Conservation (phyloP, 2,329 filamentous ascomycete genomes). For the Ilyonectria sp. region DNA sequence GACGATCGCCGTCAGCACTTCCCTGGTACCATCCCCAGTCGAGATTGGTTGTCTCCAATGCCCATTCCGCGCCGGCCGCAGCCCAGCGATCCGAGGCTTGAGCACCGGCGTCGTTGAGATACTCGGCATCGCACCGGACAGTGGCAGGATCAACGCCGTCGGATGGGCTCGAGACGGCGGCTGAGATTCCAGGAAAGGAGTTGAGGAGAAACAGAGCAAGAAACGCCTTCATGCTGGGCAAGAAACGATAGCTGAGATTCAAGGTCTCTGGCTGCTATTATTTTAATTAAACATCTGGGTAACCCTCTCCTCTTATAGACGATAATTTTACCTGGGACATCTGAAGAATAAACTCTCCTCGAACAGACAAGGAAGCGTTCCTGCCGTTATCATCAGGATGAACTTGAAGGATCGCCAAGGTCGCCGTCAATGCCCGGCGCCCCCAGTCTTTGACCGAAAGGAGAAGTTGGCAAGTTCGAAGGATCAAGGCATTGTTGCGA, state of each 20-base stretch:
- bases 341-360: background rate
- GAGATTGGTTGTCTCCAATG: background rate
- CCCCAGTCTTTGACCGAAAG: background rate
- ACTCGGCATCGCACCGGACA: background rate
- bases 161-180: background rate
- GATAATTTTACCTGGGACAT: background rate
- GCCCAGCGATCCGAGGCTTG: conserved; percentile 3
- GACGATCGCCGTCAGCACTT: background rate
- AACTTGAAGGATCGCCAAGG: background rate
- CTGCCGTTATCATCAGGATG: no score
- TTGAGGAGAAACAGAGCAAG: background rate
- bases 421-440: background rate
- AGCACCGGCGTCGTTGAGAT: conserved; percentile 1
- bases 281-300: background rate
- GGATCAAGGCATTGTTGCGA: background rate
- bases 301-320: background rate
- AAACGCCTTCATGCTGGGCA: background rate
- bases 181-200: background rate
- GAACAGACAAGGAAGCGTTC: background rate
- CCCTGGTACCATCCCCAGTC: conserved; percentile 1
- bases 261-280: background rate
- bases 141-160: background rate
- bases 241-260: background rate
- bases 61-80: background rate
- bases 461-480: background rate